A percentile compares a stretch with the other conserved stretches of the same genome.
phyloP scores from a whole-genome alignment of 2,329 filamentous ascomycete genomes.

The Thielaviopsis ethacetica region DNA sequence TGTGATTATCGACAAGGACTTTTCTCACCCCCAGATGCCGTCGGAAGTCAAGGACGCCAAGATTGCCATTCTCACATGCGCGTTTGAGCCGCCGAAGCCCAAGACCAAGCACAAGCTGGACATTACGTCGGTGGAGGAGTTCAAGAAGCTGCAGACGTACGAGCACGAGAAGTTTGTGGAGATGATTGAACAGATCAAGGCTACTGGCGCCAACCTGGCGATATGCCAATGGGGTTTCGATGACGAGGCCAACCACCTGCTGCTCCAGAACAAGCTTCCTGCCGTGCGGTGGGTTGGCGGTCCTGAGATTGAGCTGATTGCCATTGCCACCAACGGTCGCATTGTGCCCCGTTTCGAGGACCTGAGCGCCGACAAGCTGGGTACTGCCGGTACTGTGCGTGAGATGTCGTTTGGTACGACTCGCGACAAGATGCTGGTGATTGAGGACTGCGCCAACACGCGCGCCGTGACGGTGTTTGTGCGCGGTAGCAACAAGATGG shows the following conservation, averaged over 20 bases:
- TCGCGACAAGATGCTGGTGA: constrained; percentile 97
- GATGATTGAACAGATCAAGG: constrained; percentile 98
- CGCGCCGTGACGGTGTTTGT: constrained; percentile 93
- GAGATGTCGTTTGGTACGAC: constrained; percentile 97
- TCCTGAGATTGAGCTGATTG: constrained; percentile 94
- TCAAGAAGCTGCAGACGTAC: constrained; percentile 93
- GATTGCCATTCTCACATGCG: constrained; percentile 92
- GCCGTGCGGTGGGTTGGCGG: constrained; percentile 97
- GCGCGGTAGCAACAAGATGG: constrained; percentile 98
- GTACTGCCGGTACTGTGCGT: constrained; percentile 72
- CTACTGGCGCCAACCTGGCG: constrained; percentile 87
- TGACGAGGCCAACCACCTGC: constrained; percentile 93
- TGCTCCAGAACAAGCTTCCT: constrained; percentile 89
- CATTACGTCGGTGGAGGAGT: constrained; percentile 92
- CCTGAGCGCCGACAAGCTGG: constrained; percentile 77
- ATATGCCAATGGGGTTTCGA: constrained; percentile 99
- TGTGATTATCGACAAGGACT: constrained; percentile 98
- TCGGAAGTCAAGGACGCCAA: constrained; percentile 89
- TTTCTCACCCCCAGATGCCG: constrained; percentile 98
- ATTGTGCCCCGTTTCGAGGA: constrained; percentile 98
- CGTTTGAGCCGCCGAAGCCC: constrained; percentile 96
- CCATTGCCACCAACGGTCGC: constrained; percentile 93
- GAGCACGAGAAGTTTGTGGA: constrained; percentile 92
- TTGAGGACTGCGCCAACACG: constrained; percentile 97
- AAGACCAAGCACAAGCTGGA: constrained; percentile 99